Evolutionary conservation across 768 basidiomycete genomes (phyloP), one percentile per base, ranked within the genome.

Genomic region (Agrocybe praecox): DNA sequence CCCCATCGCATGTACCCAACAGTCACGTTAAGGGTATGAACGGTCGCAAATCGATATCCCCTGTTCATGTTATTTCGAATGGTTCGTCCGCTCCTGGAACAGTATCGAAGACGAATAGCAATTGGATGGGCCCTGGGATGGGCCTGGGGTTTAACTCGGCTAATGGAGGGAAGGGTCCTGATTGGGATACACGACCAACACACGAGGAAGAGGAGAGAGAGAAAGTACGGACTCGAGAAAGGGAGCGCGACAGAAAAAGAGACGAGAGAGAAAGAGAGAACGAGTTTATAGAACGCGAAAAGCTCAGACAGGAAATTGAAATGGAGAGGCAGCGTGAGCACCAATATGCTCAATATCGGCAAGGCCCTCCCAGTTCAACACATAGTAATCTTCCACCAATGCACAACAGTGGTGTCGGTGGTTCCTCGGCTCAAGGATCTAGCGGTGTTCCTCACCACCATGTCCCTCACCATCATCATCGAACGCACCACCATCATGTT

Each of bases 401-500:
- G 44, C 63, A 62, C n/a, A 48, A 40, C 43, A 42, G 51, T 36
- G 49, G 36, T 46, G 53, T 44, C 23, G 43, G 63, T 70, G 56
- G 61, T 9, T 53, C 64, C 32, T 59, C 67, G 18, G 46, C 56
- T 9, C 59, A 63, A 46, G 63, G 57, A 69, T 56, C 73, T 70
- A 49, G 59, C 29, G 44, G 55, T n/a, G 55, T 61, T 54, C 55
- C 63, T 54, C 71, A 76, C 52, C 74, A 77, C 52, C 82, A 82
- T 56, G 74, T 76, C 52, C 62, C 55, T 17, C 83, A 76, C 59
- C 81, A 78, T 51, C 82, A 74, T 58, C 80, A 77, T 48, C 77
- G 76, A 23, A 62, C 71, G 2, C 74, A 73, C n/a, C 81, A 81
- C 49, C 83, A 86, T 55, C 84, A 85, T 59, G 75, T 77, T 56